phyloP scores from a whole-genome alignment of 108 stramenopile genomes.

The Mayamaea pseudoterrestris region DNA sequence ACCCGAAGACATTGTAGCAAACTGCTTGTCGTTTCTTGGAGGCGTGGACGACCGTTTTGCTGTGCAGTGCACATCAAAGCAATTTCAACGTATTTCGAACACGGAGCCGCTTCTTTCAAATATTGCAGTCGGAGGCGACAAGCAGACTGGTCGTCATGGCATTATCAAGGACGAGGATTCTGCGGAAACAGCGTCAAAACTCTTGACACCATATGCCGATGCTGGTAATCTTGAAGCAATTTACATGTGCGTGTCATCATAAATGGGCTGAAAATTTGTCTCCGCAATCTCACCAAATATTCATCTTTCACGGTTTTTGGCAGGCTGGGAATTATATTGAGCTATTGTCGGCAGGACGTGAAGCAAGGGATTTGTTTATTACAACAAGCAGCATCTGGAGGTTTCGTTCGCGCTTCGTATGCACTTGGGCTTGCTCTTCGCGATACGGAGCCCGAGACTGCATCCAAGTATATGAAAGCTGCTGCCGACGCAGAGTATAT shows the following conservation, averaged over 20 bases:
- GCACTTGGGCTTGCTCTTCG: slow-evolving; percentile 66
- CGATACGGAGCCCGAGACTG: slow-evolving; percentile 44
- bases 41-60: slow-evolving; percentile 40
- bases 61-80: slow-evolving; percentile 46
- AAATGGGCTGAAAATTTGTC: neutral
- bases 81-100: slow-evolving; percentile 46
- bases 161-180: slow-evolving; percentile 39
- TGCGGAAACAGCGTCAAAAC: slow-evolving; percentile 25
- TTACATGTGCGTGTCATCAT: slow-evolving; percentile 56
- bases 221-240: slow-evolving; percentile 68
- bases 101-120: slow-evolving; percentile 35
- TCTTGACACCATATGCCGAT: slow-evolving; percentile 31
- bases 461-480: slow-evolving; percentile 33
- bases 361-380: slow-evolving; percentile 50
- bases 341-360: slow-evolving; percentile 71
- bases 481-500: slow-evolving; percentile 42
- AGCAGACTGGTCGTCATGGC: slow-evolving; percentile 26
- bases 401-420: slow-evolving; percentile 56
- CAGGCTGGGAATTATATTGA: slow-evolving; percentile 69
- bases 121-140: slow-evolving; percentile 45
- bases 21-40: slow-evolving; percentile 46
- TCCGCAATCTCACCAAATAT: neutral
- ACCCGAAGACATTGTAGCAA: slow-evolving; percentile 35
- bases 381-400: slow-evolving; percentile 34
- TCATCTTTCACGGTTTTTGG: neutral